phyloP scores from a whole-genome alignment of 2,329 filamentous ascomycete genomes.

The Exserohilum rostratum region DNA sequence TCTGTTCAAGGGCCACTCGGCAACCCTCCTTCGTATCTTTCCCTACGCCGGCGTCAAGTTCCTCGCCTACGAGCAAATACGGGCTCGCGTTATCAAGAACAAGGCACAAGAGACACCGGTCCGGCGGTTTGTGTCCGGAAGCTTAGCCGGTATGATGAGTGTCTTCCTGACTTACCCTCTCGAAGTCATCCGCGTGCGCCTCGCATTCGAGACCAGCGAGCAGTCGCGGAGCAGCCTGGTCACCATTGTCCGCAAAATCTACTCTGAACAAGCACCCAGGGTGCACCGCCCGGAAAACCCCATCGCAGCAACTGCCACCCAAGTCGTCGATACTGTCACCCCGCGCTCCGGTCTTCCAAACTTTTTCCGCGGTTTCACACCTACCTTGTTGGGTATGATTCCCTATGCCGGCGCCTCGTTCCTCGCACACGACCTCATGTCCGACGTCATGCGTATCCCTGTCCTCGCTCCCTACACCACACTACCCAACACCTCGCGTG shows the following conservation, averaged over 20 bases:
- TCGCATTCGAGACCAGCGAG: conserved; percentile 91
- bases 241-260: conserved; percentile 86
- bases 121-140: conserved; percentile 75
- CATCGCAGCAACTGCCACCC: conserved; percentile 49
- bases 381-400: conserved; percentile 91
- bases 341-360: conserved; percentile 77
- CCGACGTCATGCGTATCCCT: conserved; percentile 79
- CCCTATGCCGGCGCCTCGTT: conserved; percentile 97
- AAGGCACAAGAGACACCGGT: conserved; percentile 78
- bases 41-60: conserved; percentile 99
- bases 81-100: conserved; percentile 74
- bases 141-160: conserved; percentile 80
- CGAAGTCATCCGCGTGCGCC: conserved; percentile 87
- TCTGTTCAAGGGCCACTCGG: conserved; percentile 91
- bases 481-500: conserved; percentile 62
- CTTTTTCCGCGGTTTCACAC: conserved; percentile 93
- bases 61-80: conserved; percentile 95
- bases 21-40: conserved; percentile 91
- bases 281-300: conserved; percentile 41
- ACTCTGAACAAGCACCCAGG: conserved; percentile 68
- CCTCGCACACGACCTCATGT: conserved; percentile 88
- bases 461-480: conserved; percentile 75
- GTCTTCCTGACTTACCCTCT: conserved; percentile 97
- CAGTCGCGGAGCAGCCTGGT: conserved; percentile 71
- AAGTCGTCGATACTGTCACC: conserved; percentile 58